These are phyloP conservation scores for Neopestalotiopsis sp. DNA, from an alignment of 2,329 filamentous ascomycete species.

Conservation along the genomic window DNA sequence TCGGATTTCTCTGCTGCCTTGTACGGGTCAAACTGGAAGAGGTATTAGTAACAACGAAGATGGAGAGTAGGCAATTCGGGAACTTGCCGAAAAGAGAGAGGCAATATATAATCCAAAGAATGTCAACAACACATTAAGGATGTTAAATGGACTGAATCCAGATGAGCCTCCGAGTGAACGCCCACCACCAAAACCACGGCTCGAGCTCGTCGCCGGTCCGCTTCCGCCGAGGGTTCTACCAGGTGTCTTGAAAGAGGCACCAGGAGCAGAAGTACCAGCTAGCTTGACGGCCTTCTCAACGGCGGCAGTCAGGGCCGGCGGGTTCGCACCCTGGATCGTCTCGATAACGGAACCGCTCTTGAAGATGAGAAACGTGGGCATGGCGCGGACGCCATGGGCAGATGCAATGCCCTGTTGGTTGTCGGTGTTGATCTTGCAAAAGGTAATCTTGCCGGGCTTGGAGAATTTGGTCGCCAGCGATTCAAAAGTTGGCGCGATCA, in stretches of 20 bases:
- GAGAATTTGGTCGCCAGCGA: conserved; percentile 80
- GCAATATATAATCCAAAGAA: conserved; percentile 67
- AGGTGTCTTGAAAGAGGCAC: conserved; percentile 56
- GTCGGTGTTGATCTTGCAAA: conserved; percentile 92
- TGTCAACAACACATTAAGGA: conserved; percentile 55
- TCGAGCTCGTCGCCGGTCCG: conserved; percentile 21
- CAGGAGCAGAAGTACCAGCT: conserved; percentile 45
- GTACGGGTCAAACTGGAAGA: conserved; percentile 63
- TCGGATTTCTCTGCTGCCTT: conserved; percentile 63
- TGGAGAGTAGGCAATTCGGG: conserved; percentile 3
- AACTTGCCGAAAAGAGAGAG: conserved; percentile 64
- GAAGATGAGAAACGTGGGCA: conserved; percentile 95
- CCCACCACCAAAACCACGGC: conserved; percentile 25
- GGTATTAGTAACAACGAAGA: conserved; percentile 8
- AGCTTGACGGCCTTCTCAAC: conserved; percentile 73
- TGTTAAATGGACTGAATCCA: conserved; percentile 44
- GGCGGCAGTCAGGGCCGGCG: conserved; percentile 73
- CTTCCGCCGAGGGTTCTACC: conserved; percentile 62
- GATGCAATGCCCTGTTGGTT: conserved; percentile 77
- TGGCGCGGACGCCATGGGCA: conserved; percentile 79
- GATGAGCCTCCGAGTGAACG: conserved; percentile 25
- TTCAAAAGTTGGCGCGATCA: conserved; percentile 89
- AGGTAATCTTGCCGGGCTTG: conserved; percentile 81
- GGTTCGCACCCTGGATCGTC: conserved; percentile 83
- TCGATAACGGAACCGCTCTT: conserved; percentile 74